Conservation (phyloP, 495 filamentous ascomycete genomes). For the Penicillium pancosmium region DNA sequence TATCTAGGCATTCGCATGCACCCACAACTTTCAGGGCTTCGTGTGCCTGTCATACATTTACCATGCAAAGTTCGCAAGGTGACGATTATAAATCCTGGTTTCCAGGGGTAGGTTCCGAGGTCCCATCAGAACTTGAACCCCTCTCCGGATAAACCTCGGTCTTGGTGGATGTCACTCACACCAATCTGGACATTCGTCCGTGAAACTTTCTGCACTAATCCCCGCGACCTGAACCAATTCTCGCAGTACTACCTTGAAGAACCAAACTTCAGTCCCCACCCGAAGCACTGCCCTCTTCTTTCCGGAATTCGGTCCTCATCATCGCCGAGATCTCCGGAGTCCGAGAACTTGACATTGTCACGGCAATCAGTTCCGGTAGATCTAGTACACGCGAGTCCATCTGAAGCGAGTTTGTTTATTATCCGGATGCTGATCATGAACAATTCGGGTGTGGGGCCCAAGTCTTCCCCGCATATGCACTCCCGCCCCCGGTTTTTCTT, state of each 20-base stretch:
- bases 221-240: background rate
- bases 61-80: background rate
- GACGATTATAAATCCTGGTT: background rate
- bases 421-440: conserved; percentile 16
- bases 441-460: conserved; percentile 15
- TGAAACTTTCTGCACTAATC: background rate
- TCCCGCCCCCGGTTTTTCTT: conserved; percentile 10
- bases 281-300: background rate
- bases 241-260: background rate
- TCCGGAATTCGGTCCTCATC: background rate
- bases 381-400: background rate
- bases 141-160: conserved; percentile 18
- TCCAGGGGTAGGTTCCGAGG: background rate
- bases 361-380: conserved; percentile 14
- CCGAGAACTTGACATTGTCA: background rate
- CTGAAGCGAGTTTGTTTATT: background rate
- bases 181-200: conserved; percentile 14
- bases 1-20: too few species aligned
- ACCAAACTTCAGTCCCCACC: background rate
- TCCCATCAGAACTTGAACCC: background rate
- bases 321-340: background rate
- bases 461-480: conserved; percentile 16
- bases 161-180: conserved; percentile 1
- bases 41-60: too few species aligned
- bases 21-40: too few species aligned